Evolutionary conservation across 805 yeast species (phyloP).

Genomic region (Yamadazyma tumulicola): DNA sequence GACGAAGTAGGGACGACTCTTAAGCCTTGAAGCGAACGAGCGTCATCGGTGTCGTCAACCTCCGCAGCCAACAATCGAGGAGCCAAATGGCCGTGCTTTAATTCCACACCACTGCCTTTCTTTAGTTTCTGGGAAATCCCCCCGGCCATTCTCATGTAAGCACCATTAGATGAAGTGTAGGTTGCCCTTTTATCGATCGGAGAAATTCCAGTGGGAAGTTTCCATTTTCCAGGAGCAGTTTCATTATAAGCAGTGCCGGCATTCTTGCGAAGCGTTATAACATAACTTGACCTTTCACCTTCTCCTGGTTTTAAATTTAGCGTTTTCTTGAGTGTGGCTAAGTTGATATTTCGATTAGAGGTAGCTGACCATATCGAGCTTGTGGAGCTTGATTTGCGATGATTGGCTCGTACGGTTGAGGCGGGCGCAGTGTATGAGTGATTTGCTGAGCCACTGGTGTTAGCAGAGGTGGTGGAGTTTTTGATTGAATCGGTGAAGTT

Average conservation of each 20-base stretch:
- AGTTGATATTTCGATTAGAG: conserved; percentile 33
- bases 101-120: conserved; percentile 46
- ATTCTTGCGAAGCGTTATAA: conserved; percentile 38
- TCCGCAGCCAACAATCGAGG: conserved; percentile 73
- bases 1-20: not conserved
- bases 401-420: conserved; percentile 1
- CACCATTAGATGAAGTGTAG: conserved; percentile 22
- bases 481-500: conserved; percentile 6
- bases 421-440: not conserved
- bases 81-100: conserved; percentile 60
- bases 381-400: conserved; percentile 23
- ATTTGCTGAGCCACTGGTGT: not conserved
- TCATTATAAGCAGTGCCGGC: conserved; percentile 50
- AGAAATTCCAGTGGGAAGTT: conserved; percentile 52
- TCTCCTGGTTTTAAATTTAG: conserved; percentile 41
- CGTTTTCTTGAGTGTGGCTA: conserved; percentile 34
- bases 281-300: conserved; percentile 52
- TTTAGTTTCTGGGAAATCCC: conserved; percentile 24
- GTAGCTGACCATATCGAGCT: conserved; percentile 32
- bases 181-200: conserved; percentile 38
- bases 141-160: conserved; percentile 25
- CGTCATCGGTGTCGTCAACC: conserved; percentile 59
- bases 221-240: conserved; percentile 44
- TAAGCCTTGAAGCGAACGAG: conserved; percentile 2
- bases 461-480: conserved; percentile 2